Base-by-base conservation (phyloP, 108 stramenopile species). In the Schizochytrium sp. region DNA sequence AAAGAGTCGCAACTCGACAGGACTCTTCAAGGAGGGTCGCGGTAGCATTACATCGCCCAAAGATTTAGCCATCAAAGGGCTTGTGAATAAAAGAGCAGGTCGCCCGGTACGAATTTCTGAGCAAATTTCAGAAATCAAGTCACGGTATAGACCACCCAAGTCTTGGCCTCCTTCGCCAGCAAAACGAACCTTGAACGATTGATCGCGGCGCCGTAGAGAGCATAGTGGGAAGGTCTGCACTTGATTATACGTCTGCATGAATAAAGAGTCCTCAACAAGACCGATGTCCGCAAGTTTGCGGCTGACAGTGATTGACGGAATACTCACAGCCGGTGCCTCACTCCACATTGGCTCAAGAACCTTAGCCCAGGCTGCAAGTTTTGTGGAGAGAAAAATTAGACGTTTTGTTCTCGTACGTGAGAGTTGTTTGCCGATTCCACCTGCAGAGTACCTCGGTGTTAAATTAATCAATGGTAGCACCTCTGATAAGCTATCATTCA, bases 1-100 rank as follows among this genome's bases (percentile, higher is more conserved):
- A 83, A 83, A 83, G 53, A 83, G 76, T 12, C 76, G 76, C 76
- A 83, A 40, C 47, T 83, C 76, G 50, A 83, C 76, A n/a, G 76
- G 76, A 1, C 28, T 55, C 15, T 49, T 83, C 15, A 83, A 53
- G 38, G 76, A 83, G 0, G 76, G 76, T 40, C 76, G 76, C 15
- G 76, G 76, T 5, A 83, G 76, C 76, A 83, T 5, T 53, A 53
- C 50, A 47, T 83, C 76, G 47, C 76, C 76, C 53, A 38, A n/a
- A 5, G 50, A 49, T 42, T 83, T 83, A 38, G 76, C 47, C 76
- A 83, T 83, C 7, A 83, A 3, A 5, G 76, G 76, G 38, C 50
- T 47, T 38, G 49, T 47, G 3, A 83, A 83, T 5, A 83, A 40
- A n/a, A 83, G 76, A 8, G 76, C 2, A 5, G 76, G 76, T 1